Conservation (phyloP, 2,329 filamentous ascomycete genomes). For the Coniochaeta hoffmannii region DNA sequence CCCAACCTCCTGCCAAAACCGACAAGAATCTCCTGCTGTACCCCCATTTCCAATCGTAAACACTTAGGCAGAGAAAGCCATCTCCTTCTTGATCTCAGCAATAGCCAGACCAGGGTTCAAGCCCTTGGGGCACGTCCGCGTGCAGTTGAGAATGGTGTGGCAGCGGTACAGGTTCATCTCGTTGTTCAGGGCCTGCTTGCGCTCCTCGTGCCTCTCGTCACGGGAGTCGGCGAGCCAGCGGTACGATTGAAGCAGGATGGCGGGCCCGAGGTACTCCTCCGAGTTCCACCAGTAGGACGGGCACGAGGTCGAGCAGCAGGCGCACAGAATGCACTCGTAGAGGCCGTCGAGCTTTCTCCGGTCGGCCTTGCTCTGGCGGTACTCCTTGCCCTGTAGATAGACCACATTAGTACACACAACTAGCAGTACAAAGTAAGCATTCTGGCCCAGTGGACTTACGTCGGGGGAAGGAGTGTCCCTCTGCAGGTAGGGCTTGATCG, state of each 20-base stretch:
- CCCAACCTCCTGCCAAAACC: neutral
- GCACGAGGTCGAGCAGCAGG: conserved; percentile 98
- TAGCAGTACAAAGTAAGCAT: conserved; percentile 1
- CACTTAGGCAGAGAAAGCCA: conserved; percentile 51
- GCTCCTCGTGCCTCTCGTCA: conserved; percentile 81
- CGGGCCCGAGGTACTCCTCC: conserved; percentile 96
- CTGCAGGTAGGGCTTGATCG: conserved; percentile 97
- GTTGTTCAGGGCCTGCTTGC: conserved; percentile 91
- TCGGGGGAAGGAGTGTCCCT: conserved; percentile 76
- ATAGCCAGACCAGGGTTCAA: conserved; percentile 93
- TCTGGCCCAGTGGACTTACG: conserved; percentile 45
- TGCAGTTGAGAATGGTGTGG: conserved; percentile 99
- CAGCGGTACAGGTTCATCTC: conserved; percentile 98
- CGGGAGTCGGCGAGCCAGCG: conserved; percentile 93
- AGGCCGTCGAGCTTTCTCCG: conserved; percentile 95
- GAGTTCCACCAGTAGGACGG: conserved; percentile 99
- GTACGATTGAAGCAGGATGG: conserved; percentile 95
- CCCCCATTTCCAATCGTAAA: neutral
- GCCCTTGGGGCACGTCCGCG: conserved; percentile 95
- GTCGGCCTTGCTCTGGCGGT: conserved; percentile 83
- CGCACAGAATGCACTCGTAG: conserved; percentile 99
- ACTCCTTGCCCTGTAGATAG: conserved; percentile 91
- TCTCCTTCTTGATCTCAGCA: conserved; percentile 97
- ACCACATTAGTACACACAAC: no score
- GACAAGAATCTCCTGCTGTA: neutral